These are phyloP conservation scores for Pyrenophora graminea DNA, from an alignment of 2,329 filamentous ascomycete genomes.

Conservation along the genomic window DNA sequence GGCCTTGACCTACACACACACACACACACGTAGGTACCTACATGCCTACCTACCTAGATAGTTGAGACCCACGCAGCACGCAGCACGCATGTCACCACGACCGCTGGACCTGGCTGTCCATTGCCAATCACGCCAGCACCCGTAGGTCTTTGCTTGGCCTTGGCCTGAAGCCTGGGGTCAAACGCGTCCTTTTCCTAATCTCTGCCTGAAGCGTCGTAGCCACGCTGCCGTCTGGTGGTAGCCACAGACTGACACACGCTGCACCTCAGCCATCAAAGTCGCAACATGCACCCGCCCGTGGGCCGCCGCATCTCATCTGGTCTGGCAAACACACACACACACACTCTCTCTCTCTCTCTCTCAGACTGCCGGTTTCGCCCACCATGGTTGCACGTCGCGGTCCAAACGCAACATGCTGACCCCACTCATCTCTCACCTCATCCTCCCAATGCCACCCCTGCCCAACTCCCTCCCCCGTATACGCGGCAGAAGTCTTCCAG, in stretches of 20 bases:
- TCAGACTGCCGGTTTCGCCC: neutral
- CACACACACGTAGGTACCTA: no score
- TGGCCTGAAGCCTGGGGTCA: conserved; percentile 38
- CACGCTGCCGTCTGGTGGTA: conserved; percentile 23
- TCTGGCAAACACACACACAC: neutral
- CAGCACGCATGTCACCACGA: conserved; percentile 6
- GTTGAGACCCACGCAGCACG: conserved; percentile 1
- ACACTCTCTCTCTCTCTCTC: neutral
- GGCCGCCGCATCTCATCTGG: neutral
- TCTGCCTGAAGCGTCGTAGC: conserved; percentile 13
- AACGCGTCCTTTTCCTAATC: conserved; percentile 22
- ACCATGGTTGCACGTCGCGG: neutral
- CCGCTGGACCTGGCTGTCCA: neutral
- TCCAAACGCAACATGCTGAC: conserved; percentile 18
- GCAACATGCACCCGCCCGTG: conserved; percentile 1
- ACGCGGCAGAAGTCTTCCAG: conserved; percentile 22
- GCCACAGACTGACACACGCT: conserved; percentile 28
- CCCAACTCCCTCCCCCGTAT: conserved; percentile 17
- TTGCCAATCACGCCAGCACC: conserved; percentile 20
- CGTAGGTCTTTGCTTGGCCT: conserved; percentile 22
- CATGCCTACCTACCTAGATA: neutral
- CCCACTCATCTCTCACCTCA: conserved; percentile 11
- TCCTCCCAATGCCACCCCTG: conserved; percentile 1
- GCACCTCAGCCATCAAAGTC: conserved; percentile 27
- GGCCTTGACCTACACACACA: neutral